Conservation (phyloP, 176 grass and related monocot genomes). For the Carex littledalei region DNA sequence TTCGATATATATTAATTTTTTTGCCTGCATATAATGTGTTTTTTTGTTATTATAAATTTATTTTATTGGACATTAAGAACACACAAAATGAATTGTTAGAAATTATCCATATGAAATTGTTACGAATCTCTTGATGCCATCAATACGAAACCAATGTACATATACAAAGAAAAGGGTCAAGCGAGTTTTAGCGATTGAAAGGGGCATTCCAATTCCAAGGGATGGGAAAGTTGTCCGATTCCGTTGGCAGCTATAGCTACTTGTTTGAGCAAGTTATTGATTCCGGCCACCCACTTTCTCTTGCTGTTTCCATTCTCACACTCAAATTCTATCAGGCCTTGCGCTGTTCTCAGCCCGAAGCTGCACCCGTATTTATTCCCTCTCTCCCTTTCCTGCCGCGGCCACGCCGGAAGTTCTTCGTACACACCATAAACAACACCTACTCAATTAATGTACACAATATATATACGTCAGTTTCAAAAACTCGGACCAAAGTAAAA, state of each 20-base stretch:
- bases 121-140: too few species aligned
- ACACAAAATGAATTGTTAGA: too few species aligned
- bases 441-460: neutral
- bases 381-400: conserved; percentile 8
- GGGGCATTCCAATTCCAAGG: neutral
- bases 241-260: neutral
- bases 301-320: conserved; percentile 42
- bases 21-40: too few species aligned
- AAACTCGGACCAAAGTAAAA: neutral
- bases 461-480: neutral
- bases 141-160: too few species aligned
- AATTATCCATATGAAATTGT: too few species aligned
- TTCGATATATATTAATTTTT: too few species aligned
- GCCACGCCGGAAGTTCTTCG: conserved; percentile 45
- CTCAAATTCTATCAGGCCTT: conserved; percentile 52
- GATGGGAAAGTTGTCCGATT: neutral
- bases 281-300: conserved; percentile 48
- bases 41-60: too few species aligned
- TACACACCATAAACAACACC: conserved; percentile 53
- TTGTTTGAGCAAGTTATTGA: conserved; percentile 55
- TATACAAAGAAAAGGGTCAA: neutral
- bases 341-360: conserved; percentile 59
- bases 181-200: neutral
- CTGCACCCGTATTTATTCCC: conserved; percentile 26
- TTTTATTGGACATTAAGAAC: too few species aligned